Evolutionary conservation across 2,329 filamentous ascomycete species (phyloP).

Genomic region (Tolypocladium inflatum): DNA sequence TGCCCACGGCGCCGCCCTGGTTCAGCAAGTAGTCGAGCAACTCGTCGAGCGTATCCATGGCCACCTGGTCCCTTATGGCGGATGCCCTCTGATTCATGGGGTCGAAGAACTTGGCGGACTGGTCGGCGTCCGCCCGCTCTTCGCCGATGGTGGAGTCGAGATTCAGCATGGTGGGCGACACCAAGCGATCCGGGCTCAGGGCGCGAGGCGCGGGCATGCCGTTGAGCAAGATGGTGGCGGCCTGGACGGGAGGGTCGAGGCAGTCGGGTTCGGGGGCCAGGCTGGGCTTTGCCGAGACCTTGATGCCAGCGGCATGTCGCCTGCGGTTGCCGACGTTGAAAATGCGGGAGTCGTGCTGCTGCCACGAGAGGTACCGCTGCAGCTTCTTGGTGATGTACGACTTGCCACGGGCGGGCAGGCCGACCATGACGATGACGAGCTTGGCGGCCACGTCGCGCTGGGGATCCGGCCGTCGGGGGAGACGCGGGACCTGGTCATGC

Average conservation of each 20-base stretch:
- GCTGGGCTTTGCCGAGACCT: constrained; percentile 23
- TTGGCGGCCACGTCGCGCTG: constrained; percentile 92
- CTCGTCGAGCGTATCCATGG: constrained; percentile 86
- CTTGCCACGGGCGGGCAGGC: constrained; percentile 87
- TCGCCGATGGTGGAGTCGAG: constrained; percentile 17
- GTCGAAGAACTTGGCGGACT: constrained; percentile 90
- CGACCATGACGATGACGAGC: constrained; percentile 97
- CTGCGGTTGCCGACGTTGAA: constrained; percentile 96
- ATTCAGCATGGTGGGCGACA: constrained; percentile 26
- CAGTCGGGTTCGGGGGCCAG: constrained; percentile 23
- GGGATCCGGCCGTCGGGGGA: constrained; percentile 90
- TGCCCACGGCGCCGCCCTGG: constrained; percentile 79
- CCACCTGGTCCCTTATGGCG: constrained; percentile 80
- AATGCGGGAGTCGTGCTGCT: constrained; percentile 90
- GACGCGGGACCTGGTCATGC: constrained; percentile 88
- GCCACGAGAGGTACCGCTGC: constrained; percentile 89
- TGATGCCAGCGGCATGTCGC: constrained; percentile 62
- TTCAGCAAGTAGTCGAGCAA: constrained; percentile 80
- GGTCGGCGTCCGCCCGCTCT: constrained; percentile 53
- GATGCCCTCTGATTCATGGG: constrained; percentile 76
- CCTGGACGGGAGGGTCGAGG: constrained; percentile 38
- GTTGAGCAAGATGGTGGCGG: constrained; percentile 49
- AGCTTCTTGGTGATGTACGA: constrained; percentile 99
- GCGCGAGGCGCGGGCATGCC: constrained; percentile 30
- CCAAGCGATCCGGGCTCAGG: constrained; percentile 18